Percentiles rank a stretch among this genome's conserved stretches.
Conservation (phyloP, 2,329 filamentous ascomycete species). For the Knoxdaviesia proteae region DNA sequence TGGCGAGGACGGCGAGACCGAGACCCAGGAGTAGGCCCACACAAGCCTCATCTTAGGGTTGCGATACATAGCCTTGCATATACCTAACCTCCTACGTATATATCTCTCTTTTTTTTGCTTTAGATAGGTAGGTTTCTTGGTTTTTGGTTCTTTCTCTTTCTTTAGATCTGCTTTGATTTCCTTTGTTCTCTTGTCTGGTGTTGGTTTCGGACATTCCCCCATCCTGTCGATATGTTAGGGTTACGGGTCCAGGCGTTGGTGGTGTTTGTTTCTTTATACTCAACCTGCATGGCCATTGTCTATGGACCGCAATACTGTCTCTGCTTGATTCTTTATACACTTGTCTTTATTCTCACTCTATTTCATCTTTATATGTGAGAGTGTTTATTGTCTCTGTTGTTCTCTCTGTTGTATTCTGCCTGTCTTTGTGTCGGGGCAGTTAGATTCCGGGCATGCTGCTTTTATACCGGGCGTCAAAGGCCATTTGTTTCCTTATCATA, state of each 20-base stretch:
- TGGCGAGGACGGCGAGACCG: no score
- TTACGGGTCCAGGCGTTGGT: not conserved
- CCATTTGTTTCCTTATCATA: no score
- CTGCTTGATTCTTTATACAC: not conserved
- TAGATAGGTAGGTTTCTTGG: no score
- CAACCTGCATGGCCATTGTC: no score
- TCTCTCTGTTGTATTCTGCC: not conserved
- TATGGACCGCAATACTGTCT: no score
- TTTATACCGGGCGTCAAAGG: no score
- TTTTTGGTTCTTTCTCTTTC: not conserved
- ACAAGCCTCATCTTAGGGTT: no score
- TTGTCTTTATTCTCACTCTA: not conserved
- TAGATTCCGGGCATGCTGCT: no score
- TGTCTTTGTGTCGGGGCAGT: no score
- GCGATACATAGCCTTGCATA: no score
- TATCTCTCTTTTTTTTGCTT: not conserved
- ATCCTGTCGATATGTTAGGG: not conserved
- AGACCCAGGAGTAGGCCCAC: no score
- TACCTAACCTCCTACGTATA: no score
- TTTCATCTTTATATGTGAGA: not conserved
- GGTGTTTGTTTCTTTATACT: not conserved
- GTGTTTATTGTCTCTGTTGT: not conserved
- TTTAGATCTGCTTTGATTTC: not conserved
- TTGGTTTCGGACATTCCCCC: not conserved
- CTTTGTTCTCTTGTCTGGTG: not conserved